Conservation (phyloP, 1,139 yeast genomes). For the Yamadazyma taylorii region DNA sequence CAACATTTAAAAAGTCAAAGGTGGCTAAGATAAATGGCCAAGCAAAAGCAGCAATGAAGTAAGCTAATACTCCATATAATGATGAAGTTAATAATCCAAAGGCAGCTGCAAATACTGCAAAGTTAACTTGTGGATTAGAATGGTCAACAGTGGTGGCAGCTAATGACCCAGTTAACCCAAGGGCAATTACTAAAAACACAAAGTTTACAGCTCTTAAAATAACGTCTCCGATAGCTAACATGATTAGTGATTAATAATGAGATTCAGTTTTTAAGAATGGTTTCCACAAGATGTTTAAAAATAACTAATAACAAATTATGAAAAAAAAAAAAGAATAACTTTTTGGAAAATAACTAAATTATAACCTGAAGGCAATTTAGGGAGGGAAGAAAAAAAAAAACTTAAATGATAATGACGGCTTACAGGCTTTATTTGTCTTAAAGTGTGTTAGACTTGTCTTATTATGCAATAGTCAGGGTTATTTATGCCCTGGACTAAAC, state of each 20-base stretch:
- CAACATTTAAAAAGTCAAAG: slow-evolving; percentile 83
- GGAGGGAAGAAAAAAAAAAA: not conserved
- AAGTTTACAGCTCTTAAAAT: slow-evolving; percentile 74
- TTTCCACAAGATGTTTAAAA: not conserved
- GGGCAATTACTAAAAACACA: slow-evolving; percentile 68
- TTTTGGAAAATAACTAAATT: not conserved
- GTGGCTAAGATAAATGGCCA: slow-evolving; percentile 78
- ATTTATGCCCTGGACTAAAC: not conserved
- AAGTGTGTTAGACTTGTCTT: too few species aligned
- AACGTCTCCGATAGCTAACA: slow-evolving; percentile 73
- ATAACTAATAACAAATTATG: not conserved
- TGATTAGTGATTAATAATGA: slow-evolving; percentile 16
- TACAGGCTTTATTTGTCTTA: too few species aligned
- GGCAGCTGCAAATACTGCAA: slow-evolving; percentile 81
- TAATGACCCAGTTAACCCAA: slow-evolving; percentile 84
- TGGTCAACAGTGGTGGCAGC: slow-evolving; percentile 62
- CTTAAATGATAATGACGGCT: slow-evolving; percentile 1
- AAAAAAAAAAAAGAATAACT: not conserved
- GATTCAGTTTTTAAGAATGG: too few species aligned
- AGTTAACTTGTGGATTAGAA: slow-evolving; percentile 81
- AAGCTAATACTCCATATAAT: slow-evolving; percentile 76
- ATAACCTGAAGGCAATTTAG: slow-evolving; percentile 1
- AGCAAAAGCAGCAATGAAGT: slow-evolving; percentile 75
- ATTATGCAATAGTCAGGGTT: not conserved
- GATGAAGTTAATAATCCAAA: slow-evolving; percentile 81